Percentiles rank a stretch among this genome's conserved stretches.
Conservation (phyloP, 2,329 filamentous ascomycete species). For the Xylaria sp. region DNA sequence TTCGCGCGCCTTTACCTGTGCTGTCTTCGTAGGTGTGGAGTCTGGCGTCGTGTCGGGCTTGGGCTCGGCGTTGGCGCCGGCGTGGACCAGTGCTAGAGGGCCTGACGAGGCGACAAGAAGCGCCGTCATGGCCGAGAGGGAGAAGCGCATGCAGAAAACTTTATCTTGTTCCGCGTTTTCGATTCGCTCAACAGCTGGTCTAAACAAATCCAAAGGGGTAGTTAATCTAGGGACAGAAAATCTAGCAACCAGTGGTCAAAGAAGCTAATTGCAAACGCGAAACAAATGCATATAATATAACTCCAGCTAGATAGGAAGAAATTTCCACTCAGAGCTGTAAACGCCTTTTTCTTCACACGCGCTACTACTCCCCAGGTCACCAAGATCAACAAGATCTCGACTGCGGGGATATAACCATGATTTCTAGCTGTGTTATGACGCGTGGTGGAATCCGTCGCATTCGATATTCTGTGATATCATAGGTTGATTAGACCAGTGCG, state of each 20-base stretch:
- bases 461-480: not conserved
- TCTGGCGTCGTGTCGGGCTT: conserved; percentile 30
- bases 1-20: conserved; percentile 26
- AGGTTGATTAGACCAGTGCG: not conserved
- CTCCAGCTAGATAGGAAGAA: not conserved
- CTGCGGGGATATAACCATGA: conserved; percentile 19
- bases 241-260: not conserved
- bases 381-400: conserved; percentile 4
- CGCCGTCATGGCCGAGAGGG: conserved; percentile 22
- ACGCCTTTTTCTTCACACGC: not conserved
- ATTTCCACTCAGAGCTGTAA: not conserved
- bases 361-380: not conserved
- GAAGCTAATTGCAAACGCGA: not conserved
- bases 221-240: not conserved
- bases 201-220: no score
- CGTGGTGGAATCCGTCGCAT: not conserved
- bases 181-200: not conserved
- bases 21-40: conserved; percentile 23
- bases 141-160: conserved; percentile 29
- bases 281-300: not conserved
- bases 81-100: conserved; percentile 15
- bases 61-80: conserved; percentile 22
- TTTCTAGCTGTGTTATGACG: conserved; percentile 20
- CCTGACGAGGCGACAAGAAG: conserved; percentile 23
- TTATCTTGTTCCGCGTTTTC: not conserved